Conservation (phyloP, 108 stramenopile genomes). For the Nitzschia sp. region DNA sequence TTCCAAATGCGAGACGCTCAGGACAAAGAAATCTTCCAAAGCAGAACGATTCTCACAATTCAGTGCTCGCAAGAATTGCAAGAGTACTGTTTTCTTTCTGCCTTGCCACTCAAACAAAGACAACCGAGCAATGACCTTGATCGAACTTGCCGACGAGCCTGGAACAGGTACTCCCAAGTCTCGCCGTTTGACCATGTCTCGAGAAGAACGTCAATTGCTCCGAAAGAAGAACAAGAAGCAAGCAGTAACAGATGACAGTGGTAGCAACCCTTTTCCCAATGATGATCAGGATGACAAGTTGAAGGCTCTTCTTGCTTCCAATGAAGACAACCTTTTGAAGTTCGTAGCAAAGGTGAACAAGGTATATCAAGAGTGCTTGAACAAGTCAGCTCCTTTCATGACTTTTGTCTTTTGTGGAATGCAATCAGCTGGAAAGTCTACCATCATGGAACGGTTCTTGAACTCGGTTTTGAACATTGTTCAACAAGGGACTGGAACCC, state of each 20-base stretch:
- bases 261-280: neutral
- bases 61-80: too few relatives aligned
- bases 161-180: too few relatives aligned
- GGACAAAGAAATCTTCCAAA: too few relatives aligned
- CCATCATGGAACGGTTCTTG: slow-evolving; percentile 80
- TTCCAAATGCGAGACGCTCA: too few relatives aligned
- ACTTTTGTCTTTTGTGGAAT: slow-evolving; percentile 79
- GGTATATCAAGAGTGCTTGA: slow-evolving; percentile 62
- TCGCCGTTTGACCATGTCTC: neutral
- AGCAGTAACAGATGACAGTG: neutral
- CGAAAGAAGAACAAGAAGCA: neutral
- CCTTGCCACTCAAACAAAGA: too few relatives aligned
- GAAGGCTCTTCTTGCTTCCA: slow-evolving; percentile 47
- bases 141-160: too few relatives aligned
- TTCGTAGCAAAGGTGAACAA: slow-evolving; percentile 74
- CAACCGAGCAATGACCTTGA: too few relatives aligned
- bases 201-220: neutral
- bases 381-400: slow-evolving; percentile 64
- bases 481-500: slow-evolving; percentile 76
- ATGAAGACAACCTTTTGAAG: slow-evolving; percentile 61
- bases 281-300: slow-evolving; percentile 35
- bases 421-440: slow-evolving; percentile 71
- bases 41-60: too few relatives aligned
- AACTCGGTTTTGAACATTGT: slow-evolving; percentile 69
- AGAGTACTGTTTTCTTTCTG: too few relatives aligned